Percentiles rank a stretch among this genome's conserved stretches.
phyloP scores from a whole-genome alignment of 495 filamentous ascomycete species.

The Daldinia decipiens region DNA sequence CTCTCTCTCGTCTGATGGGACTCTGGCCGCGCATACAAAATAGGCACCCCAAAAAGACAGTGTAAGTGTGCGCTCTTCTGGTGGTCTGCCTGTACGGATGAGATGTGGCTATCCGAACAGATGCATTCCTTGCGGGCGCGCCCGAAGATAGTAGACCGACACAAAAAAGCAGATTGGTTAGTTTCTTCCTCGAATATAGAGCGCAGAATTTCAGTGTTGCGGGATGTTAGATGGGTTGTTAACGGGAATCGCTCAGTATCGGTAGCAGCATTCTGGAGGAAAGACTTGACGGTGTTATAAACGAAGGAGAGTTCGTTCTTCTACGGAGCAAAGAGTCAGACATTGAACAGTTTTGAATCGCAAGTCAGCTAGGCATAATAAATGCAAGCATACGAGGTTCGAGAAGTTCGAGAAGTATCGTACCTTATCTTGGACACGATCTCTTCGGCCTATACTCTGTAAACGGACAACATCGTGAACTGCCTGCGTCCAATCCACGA shows the following conservation, averaged over 20 bases:
- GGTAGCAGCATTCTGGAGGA: slow-evolving; percentile 51
- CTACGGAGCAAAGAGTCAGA: slow-evolving; percentile 31
- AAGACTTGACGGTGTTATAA: slow-evolving; percentile 46
- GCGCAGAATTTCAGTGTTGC: slow-evolving; percentile 61
- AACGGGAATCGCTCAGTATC: slow-evolving; percentile 35
- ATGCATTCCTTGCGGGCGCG: slow-evolving; percentile 48
- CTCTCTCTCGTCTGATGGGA: slow-evolving; percentile 43
- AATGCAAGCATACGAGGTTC: slow-evolving; percentile 32
- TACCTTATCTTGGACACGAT: slow-evolving; percentile 48
- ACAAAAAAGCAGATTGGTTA: slow-evolving; percentile 59
- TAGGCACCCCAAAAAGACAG: slow-evolving; percentile 65
- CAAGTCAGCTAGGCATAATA: background rate
- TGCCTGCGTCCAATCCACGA: slow-evolving; percentile 61
- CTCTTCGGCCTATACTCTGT: slow-evolving; percentile 52
- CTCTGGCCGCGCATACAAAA: slow-evolving; percentile 41
- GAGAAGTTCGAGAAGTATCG: slow-evolving; percentile 45
- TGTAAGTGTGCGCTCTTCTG: slow-evolving; percentile 72
- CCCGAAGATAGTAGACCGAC: slow-evolving; percentile 63
- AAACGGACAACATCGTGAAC: slow-evolving; percentile 61
- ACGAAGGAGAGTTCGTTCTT: slow-evolving; percentile 53
- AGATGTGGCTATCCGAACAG: slow-evolving; percentile 8
- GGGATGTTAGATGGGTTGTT: slow-evolving; percentile 49
- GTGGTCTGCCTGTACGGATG: slow-evolving; percentile 40
- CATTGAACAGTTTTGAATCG: background rate
- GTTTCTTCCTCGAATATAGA: slow-evolving; percentile 51